phyloP scores from a whole-genome alignment of 2,329 filamentous ascomycete genomes.

The Aspergillus fumigatus region DNA sequence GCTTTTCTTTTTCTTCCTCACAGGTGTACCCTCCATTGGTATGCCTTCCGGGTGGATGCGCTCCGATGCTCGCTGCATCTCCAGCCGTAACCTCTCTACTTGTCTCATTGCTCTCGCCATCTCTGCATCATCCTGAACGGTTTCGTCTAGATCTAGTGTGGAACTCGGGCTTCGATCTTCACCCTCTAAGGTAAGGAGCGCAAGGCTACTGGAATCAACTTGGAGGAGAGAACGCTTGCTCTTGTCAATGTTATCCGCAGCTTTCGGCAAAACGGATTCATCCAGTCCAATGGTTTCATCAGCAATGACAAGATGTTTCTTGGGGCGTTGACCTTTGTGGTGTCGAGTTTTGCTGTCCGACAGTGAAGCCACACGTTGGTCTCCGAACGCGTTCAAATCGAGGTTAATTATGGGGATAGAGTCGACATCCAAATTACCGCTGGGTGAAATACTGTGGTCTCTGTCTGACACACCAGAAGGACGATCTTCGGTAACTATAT shows the following conservation, averaged over 20 bases:
- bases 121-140: slow-evolving; percentile 71
- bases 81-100: slow-evolving; percentile 76
- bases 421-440: slow-evolving; percentile 81
- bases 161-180: slow-evolving; percentile 15
- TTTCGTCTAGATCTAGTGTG: slow-evolving; percentile 57
- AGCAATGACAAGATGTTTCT: slow-evolving; percentile 62
- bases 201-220: slow-evolving; percentile 81
- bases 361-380: slow-evolving; percentile 4
- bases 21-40: slow-evolving; percentile 42
- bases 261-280: slow-evolving; percentile 37
- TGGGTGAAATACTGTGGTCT: slow-evolving; percentile 71
- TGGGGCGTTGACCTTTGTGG: slow-evolving; percentile 43
- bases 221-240: slow-evolving; percentile 67
- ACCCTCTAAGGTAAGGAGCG: slow-evolving; percentile 64
- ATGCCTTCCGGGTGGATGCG: slow-evolving; percentile 47
- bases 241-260: slow-evolving; percentile 22
- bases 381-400: slow-evolving; percentile 59
- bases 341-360: slow-evolving; percentile 20
- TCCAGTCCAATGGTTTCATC: slow-evolving; percentile 65
- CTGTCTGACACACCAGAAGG: slow-evolving; percentile 50
- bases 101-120: slow-evolving; percentile 86
- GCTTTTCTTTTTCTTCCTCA: slow-evolving; percentile 51
- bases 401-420: slow-evolving; percentile 94
- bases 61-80: slow-evolving; percentile 62
- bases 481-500: slow-evolving; percentile 61